Evolutionary conservation across 2,329 filamentous ascomycete genomes (phyloP), one percentile per base, ranked within the genome.

Genomic region (Aspergillus sp.): DNA sequence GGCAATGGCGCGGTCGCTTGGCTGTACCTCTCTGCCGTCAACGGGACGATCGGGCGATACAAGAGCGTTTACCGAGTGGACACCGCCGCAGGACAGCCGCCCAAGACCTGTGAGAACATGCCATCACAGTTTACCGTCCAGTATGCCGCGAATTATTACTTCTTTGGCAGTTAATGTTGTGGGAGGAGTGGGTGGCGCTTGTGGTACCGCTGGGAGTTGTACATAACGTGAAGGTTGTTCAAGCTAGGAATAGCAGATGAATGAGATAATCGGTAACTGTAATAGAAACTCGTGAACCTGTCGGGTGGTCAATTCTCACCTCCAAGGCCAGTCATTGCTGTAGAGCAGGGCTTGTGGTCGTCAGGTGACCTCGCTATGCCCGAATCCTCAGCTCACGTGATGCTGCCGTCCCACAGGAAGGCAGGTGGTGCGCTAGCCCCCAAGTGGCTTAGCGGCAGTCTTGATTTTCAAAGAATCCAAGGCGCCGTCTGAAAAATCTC

Each of bases 61-160:
- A 82, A 86, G 68, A 85, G 91, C 68, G 86, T 96, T 20, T 97
- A 93, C 74, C 83, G 93, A 11, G 76, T 97, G 42, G 81, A 89
- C 64, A 97, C 93, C 10, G 91, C 88, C 1, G 92, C 91, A 21
- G 93, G 93, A 10, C 83, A 81, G 44, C 75, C 91, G 2, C 92
- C 92, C 0, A 76, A 81, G 21, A 88, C 85, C 0, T 97, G 93
- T 69, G 69, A 81, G 31, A 88, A 84, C 10, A 79, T 84, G 78
- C 70, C 78, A 0, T 77, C 79, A 10, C 66, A 72, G 1, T 92
- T 97, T 60, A 76, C 86, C 56, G 83, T 96, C 13, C 79, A 92
- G 65, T 97, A 97, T 73, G 80, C 89, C 29, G 86, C 92, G 40
- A 83, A 92, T 81, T 97, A 89, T 63, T 86, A 82, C 87, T 87